Evolutionary conservation across 306 rosid species (phyloP).

Genomic region (Acacia confusa): DNA sequence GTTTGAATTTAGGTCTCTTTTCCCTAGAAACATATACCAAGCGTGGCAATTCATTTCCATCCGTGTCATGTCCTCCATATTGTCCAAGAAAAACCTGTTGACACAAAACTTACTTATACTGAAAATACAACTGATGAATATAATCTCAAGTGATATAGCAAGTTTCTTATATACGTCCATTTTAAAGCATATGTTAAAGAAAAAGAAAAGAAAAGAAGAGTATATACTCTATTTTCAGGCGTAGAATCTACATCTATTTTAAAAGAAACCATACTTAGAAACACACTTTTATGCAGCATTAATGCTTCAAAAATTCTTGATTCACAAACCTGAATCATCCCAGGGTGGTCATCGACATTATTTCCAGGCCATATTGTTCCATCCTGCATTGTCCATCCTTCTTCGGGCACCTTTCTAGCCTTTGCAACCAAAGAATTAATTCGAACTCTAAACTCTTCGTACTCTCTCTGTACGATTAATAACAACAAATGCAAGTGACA

Average conservation of each 20-base stretch:
- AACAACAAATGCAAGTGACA: neutral
- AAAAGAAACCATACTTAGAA: no score
- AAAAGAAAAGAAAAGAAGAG: neutral
- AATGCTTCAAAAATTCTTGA: neutral
- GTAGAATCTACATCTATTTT: neutral
- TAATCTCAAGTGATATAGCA: neutral
- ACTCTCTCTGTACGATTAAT: slow-evolving; percentile 57
- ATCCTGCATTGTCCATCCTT: slow-evolving; percentile 83
- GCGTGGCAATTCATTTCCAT: slow-evolving; percentile 62
- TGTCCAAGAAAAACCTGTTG: slow-evolving; percentile 62
- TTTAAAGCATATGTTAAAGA: neutral
- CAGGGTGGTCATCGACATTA: slow-evolving; percentile 58
- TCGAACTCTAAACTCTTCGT: slow-evolving; percentile 68
- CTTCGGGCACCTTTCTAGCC: slow-evolving; percentile 67
- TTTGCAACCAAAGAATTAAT: slow-evolving; percentile 68
- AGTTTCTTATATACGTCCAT: no score
- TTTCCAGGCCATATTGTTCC: slow-evolving; percentile 82
- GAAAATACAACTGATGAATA: neutral
- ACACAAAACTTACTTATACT: neutral
- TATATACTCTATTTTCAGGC: no score
- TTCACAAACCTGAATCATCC: slow-evolving; percentile 66
- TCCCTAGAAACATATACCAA: slow-evolving; percentile 75
- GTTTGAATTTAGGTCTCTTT: slow-evolving; percentile 62
- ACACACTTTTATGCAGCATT: neutral
- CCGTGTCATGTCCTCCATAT: slow-evolving; percentile 52